phyloP scores from a whole-genome alignment of 148 eudicot species.

The Arctostaphylos glauca region DNA sequence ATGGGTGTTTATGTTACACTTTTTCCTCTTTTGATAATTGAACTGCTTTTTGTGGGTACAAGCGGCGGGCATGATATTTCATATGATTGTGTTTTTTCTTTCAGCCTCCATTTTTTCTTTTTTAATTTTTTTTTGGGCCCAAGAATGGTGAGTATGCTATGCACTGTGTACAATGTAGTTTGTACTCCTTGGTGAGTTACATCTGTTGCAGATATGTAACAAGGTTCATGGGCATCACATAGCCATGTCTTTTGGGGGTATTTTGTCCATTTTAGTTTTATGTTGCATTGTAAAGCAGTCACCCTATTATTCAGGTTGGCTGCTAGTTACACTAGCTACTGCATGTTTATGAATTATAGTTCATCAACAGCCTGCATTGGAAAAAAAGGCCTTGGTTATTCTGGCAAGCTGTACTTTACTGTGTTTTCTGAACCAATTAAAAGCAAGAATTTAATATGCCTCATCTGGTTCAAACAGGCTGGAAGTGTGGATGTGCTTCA shows the following conservation, averaged over 20 bases:
- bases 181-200: background rate
- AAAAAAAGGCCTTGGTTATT: background rate
- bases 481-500: conserved; percentile 63
- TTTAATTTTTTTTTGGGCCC: background rate
- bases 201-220: background rate
- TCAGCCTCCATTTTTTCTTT: background rate
- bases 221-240: background rate
- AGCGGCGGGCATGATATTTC: background rate
- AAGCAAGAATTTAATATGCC: conserved; percentile 1
- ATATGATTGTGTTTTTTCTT: background rate
- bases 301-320: background rate
- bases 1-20: too few relatives aligned
- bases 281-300: background rate
- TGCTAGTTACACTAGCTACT: background rate
- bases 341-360: background rate
- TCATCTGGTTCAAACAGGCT: conserved; percentile 38
- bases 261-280: background rate
- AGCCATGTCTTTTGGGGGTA: background rate
- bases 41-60: too few relatives aligned
- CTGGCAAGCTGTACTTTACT: background rate
- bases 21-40: too few relatives aligned
- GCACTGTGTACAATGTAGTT: too few relatives aligned
- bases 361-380: background rate
- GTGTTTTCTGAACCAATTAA: background rate
- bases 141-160: background rate